Evolutionary conservation across 345 rosid species (phyloP).

Genomic region (Aquilaria sinensis): DNA sequence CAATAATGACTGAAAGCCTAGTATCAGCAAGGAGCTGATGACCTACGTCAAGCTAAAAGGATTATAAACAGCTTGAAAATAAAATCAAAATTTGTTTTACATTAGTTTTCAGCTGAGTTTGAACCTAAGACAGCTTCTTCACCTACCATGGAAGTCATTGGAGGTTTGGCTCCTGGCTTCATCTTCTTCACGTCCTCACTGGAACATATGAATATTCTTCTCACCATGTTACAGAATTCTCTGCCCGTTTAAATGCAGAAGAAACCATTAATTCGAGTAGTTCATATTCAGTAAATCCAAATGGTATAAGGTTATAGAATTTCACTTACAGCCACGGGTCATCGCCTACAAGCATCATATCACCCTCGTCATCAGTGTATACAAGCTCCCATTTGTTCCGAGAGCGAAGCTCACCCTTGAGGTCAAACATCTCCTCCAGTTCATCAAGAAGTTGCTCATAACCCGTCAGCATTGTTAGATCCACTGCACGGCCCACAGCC

Average conservation of each 20-base stretch:
- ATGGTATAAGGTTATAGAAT: constrained; percentile 1
- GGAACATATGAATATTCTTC: constrained; percentile 50
- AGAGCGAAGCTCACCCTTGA: constrained; percentile 43
- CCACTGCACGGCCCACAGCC: constrained; percentile 73
- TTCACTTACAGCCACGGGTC: constrained; percentile 71
- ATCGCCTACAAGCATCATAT: constrained; percentile 71
- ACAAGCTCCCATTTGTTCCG: constrained; percentile 54
- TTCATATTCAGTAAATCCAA: constrained; percentile 9
- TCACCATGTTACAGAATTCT: constrained; percentile 73
- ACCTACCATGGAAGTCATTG: constrained; percentile 21
- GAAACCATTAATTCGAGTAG: constrained; percentile 95
- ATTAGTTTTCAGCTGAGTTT: constrained; percentile 43
- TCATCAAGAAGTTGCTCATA: constrained; percentile 44
- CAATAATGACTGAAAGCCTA: constrained; percentile 11
- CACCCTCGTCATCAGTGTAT: constrained; percentile 69
- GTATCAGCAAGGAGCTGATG: constrained; percentile 3
- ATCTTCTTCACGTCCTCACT: constrained; percentile 56
- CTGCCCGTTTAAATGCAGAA: constrained; percentile 30
- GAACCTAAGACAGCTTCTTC: constrained; percentile 28
- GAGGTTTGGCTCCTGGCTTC: constrained; percentile 25
- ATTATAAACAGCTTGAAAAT: neutral
- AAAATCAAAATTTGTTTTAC: neutral
- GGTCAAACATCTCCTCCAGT: constrained; percentile 68
- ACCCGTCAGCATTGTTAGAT: constrained; percentile 45
- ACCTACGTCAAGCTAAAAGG: neutral